phyloP scores from a whole-genome alignment of 352 stramenopile genomes.

The Phytophthora chlamydospora region DNA sequence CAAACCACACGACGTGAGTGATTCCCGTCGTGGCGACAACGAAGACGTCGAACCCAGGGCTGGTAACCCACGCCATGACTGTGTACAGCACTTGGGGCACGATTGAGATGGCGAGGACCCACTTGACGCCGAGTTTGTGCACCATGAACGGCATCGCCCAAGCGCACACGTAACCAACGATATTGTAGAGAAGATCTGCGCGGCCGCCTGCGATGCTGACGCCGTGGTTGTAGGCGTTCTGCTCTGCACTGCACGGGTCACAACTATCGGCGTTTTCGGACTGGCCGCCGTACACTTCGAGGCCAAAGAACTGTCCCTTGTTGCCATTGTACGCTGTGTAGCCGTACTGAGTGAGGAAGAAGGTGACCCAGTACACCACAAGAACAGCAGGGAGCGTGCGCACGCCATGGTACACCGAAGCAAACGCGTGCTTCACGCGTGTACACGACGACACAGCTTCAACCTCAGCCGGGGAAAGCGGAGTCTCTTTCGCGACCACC shows the following conservation, averaged over 20 bases:
- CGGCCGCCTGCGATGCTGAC: slow-evolving; percentile 47
- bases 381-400: slow-evolving; percentile 35
- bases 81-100: slow-evolving; percentile 45
- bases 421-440: slow-evolving; percentile 34
- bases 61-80: slow-evolving; percentile 39
- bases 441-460: slow-evolving; percentile 19
- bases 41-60: slow-evolving; percentile 28
- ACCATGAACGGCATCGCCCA: slow-evolving; percentile 48
- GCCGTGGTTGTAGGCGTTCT: slow-evolving; percentile 48
- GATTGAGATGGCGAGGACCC: slow-evolving; percentile 35
- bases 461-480: slow-evolving; percentile 20
- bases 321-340: slow-evolving; percentile 65
- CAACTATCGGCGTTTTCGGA: slow-evolving; percentile 47
- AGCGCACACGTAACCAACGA: slow-evolving; percentile 45
- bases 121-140: slow-evolving; percentile 43
- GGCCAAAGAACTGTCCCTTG: slow-evolving; percentile 67
- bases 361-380: slow-evolving; percentile 38
- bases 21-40: slow-evolving; percentile 42
- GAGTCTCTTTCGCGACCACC: slow-evolving; percentile 39
- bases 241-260: slow-evolving; percentile 34
- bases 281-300: slow-evolving; percentile 50
- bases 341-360: slow-evolving; percentile 51
- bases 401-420: slow-evolving; percentile 41
- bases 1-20: slow-evolving; percentile 45
- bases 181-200: slow-evolving; percentile 48